phyloP scores from a whole-genome alignment of 352 stramenopile species.

The Globisporangium lucens region DNA sequence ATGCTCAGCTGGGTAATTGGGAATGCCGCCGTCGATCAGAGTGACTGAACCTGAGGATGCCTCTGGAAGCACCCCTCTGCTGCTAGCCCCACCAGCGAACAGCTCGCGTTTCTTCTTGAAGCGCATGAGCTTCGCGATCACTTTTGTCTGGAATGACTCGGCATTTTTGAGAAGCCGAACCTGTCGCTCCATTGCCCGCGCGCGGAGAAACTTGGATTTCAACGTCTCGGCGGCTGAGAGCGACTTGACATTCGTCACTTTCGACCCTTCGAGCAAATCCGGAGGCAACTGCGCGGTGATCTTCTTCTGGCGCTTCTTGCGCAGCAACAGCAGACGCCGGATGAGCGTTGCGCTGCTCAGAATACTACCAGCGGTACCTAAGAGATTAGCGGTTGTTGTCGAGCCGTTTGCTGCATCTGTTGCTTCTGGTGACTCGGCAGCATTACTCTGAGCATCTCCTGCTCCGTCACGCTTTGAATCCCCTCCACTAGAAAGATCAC shows the following conservation, averaged over 20 bases:
- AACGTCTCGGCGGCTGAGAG: slow-evolving; percentile 34
- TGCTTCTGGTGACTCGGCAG: not conserved
- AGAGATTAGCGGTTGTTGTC: not conserved
- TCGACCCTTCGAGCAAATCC: slow-evolving; percentile 33
- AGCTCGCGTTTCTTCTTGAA: slow-evolving; percentile 15
- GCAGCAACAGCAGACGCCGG: slow-evolving; percentile 35
- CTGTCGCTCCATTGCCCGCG: slow-evolving; percentile 30
- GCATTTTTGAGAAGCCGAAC: slow-evolving; percentile 25
- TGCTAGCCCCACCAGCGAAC: not conserved
- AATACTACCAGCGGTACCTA: not conserved
- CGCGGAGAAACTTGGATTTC: slow-evolving; percentile 46
- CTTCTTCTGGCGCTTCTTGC: slow-evolving; percentile 31
- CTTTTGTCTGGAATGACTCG: slow-evolving; percentile 20
- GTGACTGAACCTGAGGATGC: not conserved
- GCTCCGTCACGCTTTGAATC: not conserved
- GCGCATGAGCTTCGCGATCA: slow-evolving; percentile 17
- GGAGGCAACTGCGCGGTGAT: slow-evolving; percentile 23
- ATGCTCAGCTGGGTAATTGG: not conserved
- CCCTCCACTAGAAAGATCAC: not conserved
- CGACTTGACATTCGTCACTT: slow-evolving; percentile 27
- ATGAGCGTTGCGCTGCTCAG: slow-evolving; percentile 25
- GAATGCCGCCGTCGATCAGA: not conserved
- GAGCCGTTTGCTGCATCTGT: not conserved
- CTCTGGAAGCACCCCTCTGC: not conserved
- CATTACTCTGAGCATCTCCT: not conserved